Evolutionary conservation across 2,329 filamentous ascomycete species (phyloP), one percentile per base, ranked within the genome.

Genomic region (Biscogniauxia sp.): DNA sequence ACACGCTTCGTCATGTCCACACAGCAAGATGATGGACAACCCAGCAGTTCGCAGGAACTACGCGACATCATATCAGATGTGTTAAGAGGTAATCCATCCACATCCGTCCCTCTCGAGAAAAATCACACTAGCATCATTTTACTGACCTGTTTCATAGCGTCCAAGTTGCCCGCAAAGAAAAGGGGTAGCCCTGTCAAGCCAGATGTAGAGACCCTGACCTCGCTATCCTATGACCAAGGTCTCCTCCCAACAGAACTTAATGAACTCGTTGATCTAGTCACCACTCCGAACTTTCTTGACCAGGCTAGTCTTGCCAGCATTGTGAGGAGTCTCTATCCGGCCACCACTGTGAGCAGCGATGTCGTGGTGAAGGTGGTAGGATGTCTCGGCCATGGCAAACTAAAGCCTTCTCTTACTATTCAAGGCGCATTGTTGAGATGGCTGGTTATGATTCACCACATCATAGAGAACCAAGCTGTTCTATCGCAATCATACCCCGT

Each of bases 371-470:
- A 84, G 60, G 77, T 93, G 9, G 82, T 95, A 20, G 88, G 88
- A 56, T 86, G 84, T 54, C 80, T 96, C n/a, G 91, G 92, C 3
- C 88, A 92, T 69, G 91, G 90, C 69, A 85, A 87, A 72, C 82
- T 85, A 58, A 96, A 93, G 73, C 89, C 92, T 15, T 86, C 88
- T 15, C 80, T 90, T 52, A 80, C 83, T 52, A 84, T 91, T 0
- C 92, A 96, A 75, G 84, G 84, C 25, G 79, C 87, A 51, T 79
- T 96, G 55, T 76, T 96, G 63, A 88, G 85, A 75, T 96, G 92
- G 92, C 79, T 96, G 55, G 83, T 92, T 59, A 85, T 91, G 76
- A 83, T 92, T 3, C 88, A 93, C 70, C 88, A 92, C 67, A 78
- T 88, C 53, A 75, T 95, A 20, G 86, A 91, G 57, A 83, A 86